Percentiles rank a stretch among this genome's conserved stretches.
phyloP scores from a whole-genome alignment of 2,329 filamentous ascomycete species.

The Dryadomyces quercivorus region DNA sequence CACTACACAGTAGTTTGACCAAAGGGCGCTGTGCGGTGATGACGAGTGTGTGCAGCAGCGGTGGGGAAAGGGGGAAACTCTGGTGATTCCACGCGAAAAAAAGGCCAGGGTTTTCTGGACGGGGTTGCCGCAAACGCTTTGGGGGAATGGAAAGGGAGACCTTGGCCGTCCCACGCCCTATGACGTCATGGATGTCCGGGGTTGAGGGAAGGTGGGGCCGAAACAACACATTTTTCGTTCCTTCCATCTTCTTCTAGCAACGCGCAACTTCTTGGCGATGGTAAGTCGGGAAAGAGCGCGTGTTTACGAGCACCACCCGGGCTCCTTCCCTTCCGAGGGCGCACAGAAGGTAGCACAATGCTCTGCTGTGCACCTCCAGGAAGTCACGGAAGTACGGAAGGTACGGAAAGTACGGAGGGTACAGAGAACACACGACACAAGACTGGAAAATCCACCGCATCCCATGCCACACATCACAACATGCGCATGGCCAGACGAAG shows the following conservation, averaged over 20 bases:
- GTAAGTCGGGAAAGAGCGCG: not conserved
- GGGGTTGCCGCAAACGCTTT: not conserved
- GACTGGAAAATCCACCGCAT: too few relatives aligned
- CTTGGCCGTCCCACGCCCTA: slow-evolving; percentile 7
- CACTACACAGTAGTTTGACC: not conserved
- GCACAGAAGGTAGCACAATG: too few relatives aligned
- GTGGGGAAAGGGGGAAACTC: not conserved
- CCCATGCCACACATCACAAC: too few relatives aligned
- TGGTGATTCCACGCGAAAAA: not conserved
- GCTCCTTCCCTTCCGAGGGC: too few relatives aligned
- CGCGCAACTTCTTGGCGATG: not conserved
- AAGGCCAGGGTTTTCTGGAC: not conserved
- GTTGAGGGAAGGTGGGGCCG: not conserved
- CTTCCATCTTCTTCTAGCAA: not conserved
- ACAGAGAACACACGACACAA: too few relatives aligned
- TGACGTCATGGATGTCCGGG: slow-evolving; percentile 9
- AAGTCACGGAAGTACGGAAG: too few relatives aligned
- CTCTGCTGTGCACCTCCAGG: too few relatives aligned
- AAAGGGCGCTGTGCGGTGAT: not conserved
- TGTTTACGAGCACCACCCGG: too few relatives aligned
- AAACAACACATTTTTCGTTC: not conserved
- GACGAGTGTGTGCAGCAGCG: not conserved
- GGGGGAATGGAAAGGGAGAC: not conserved
- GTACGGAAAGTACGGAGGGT: too few relatives aligned
- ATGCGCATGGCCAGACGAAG: too few relatives aligned